phyloP scores from a whole-genome alignment of 495 filamentous ascomycete species.

The Letharia lupina region DNA sequence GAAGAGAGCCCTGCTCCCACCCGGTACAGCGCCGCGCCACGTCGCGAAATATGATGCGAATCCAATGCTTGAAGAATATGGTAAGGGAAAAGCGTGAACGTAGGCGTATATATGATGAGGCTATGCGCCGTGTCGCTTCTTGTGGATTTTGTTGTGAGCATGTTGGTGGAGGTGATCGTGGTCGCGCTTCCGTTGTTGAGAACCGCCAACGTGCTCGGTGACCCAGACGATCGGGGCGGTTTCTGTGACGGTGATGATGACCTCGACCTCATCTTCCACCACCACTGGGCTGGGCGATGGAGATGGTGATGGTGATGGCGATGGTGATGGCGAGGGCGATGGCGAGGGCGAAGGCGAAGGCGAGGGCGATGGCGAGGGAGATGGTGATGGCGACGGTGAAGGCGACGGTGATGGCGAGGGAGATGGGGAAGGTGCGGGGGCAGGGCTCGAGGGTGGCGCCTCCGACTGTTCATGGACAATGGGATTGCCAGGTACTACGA shows the following conservation, averaged over 20 bases:
- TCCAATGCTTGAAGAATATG: not conserved
- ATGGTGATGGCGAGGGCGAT: not conserved
- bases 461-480: not conserved
- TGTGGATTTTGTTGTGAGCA: conserved; percentile 23
- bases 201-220: conserved; percentile 11
- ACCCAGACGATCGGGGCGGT: conserved; percentile 10
- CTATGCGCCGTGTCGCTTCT: conserved; percentile 17
- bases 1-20: conserved; percentile 14
- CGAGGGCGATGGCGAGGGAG: not conserved
- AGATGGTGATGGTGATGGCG: not conserved
- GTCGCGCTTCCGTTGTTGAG: conserved; percentile 12
- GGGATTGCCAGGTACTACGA: not conserved
- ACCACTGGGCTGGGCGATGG: not conserved
- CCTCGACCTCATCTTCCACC: conserved; percentile 1
- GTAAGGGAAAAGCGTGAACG: conserved; percentile 1
- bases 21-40: conserved; percentile 14
- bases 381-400: not conserved
- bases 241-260: conserved; percentile 14
- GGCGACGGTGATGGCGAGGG: not conserved
- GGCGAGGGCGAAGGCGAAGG: not conserved
- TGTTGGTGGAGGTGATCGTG: conserved; percentile 22
- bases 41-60: conserved; percentile 1
- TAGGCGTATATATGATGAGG: not conserved
- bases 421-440: not conserved
- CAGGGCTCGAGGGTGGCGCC: conserved; percentile 1